Evolutionary conservation across 2,329 filamentous ascomycete genomes (phyloP).

Genomic region (Apiospora saccharicola): DNA sequence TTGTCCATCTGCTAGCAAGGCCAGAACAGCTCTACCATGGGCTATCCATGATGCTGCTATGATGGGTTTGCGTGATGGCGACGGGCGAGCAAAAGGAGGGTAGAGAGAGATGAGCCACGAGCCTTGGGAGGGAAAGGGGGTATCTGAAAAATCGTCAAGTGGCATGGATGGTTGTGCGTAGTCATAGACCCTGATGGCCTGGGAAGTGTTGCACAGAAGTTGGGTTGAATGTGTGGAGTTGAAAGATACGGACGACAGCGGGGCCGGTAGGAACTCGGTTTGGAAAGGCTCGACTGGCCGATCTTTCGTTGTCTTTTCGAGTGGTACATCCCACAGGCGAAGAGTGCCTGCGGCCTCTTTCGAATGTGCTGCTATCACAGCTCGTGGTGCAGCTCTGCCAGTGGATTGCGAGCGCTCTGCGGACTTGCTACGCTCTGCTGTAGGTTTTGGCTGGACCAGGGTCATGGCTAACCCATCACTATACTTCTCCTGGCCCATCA

Average conservation of each 20-base stretch:
- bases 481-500: conserved; percentile 60
- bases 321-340: conserved; percentile 64
- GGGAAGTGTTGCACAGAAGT: conserved; percentile 63
- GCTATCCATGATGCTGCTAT: conserved; percentile 69
- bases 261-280: conserved; percentile 63
- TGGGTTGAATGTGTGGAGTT: conserved; percentile 67
- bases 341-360: conserved; percentile 66
- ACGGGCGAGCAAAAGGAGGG: conserved; percentile 59
- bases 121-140: conserved; percentile 63
- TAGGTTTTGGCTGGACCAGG: conserved; percentile 51
- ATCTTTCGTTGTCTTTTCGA: conserved; percentile 52
- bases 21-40: conserved; percentile 65
- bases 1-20: conserved; percentile 67
- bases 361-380: conserved; percentile 67
- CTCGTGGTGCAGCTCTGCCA: conserved; percentile 43
- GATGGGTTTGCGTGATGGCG: conserved; percentile 63
- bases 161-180: conserved; percentile 62
- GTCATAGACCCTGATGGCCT: conserved; percentile 69
- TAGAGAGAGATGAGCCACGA: conserved; percentile 72
- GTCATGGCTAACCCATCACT: conserved; percentile 65
- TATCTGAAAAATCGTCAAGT: conserved; percentile 57
- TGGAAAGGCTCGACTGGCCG: conserved; percentile 61
- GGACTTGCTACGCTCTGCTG: conserved; percentile 44
- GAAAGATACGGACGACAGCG: conserved; percentile 64
- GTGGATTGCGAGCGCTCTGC: conserved; percentile 46